phyloP scores from a whole-genome alignment of 345 rosid species.

The Hevea brasiliensis region DNA sequence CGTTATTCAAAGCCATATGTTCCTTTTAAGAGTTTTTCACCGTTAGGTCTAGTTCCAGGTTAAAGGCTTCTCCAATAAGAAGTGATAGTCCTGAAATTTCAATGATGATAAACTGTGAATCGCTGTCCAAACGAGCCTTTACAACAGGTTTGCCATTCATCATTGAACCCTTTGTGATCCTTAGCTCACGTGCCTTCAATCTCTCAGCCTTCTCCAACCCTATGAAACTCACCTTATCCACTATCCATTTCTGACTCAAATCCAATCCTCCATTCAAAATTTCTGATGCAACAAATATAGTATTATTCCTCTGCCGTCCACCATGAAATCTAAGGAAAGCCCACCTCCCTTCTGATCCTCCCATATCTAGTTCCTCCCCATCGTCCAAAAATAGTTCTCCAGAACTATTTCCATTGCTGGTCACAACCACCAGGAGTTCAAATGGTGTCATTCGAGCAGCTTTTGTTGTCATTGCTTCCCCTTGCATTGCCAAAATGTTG shows the following conservation, averaged over 20 bases:
- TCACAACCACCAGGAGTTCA: slow-evolving; percentile 51
- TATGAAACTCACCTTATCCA: slow-evolving; percentile 52
- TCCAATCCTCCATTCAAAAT: slow-evolving; percentile 56
- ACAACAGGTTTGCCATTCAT: neutral
- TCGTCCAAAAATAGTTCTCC: slow-evolving; percentile 71
- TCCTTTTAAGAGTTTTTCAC: neutral
- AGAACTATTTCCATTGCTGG: slow-evolving; percentile 31
- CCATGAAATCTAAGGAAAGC: slow-evolving; percentile 46
- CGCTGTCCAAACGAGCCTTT: neutral
- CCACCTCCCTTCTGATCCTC: slow-evolving; percentile 49
- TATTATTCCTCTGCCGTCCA: slow-evolving; percentile 19
- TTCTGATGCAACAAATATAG: slow-evolving; percentile 35
- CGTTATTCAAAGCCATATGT: neutral
- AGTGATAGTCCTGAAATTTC: slow-evolving; percentile 4
- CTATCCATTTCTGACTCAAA: slow-evolving; percentile 44
- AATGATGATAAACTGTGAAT: neutral
- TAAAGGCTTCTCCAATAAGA: neutral
- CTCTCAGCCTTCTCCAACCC: slow-evolving; percentile 40
- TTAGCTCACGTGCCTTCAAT: neutral
- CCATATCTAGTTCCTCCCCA: slow-evolving; percentile 57
- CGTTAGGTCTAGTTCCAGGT: neutral
- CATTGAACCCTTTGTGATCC: neutral
- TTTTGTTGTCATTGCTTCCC: slow-evolving; percentile 57
- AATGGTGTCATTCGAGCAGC: slow-evolving; percentile 57
- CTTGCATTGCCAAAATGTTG: slow-evolving; percentile 66